Conservation (phyloP, 1,139 yeast genomes). For the Hemisphaericaspora lyxosophila region DNA sequence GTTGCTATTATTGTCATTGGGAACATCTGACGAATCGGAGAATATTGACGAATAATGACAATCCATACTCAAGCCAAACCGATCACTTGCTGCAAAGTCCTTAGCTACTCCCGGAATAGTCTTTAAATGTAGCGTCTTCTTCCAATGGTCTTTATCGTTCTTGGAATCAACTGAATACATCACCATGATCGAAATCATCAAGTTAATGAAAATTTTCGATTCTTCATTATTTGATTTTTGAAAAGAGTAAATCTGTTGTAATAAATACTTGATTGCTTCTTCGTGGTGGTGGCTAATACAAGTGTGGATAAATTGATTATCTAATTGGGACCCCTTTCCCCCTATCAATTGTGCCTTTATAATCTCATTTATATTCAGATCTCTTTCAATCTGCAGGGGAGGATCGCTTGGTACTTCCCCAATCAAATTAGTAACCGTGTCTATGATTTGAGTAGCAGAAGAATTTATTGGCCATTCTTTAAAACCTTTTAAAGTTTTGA, state of each 20-base stretch:
- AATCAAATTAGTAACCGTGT: neutral
- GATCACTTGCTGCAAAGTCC: neutral
- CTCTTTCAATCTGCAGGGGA: slow-evolving; percentile 4
- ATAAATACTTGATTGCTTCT: slow-evolving; percentile 15
- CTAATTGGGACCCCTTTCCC: neutral
- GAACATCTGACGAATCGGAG: slow-evolving; percentile 8
- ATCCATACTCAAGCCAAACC: slow-evolving; percentile 14
- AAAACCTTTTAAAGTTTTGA: slow-evolving; percentile 10
- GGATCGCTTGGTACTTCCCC: slow-evolving; percentile 1
- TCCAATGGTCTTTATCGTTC: slow-evolving; percentile 28
- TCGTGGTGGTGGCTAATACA: slow-evolving; percentile 12
- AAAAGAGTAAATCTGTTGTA: slow-evolving; percentile 21
- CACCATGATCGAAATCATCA: slow-evolving; percentile 24
- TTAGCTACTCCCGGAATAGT: neutral
- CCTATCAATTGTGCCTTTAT: slow-evolving; percentile 6
- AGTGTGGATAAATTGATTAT: slow-evolving; percentile 6
- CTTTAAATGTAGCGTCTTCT: slow-evolving; percentile 11
- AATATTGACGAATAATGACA: slow-evolving; percentile 17
- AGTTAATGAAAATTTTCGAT: slow-evolving; percentile 27
- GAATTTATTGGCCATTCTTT: slow-evolving; percentile 3
- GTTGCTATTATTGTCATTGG: neutral
- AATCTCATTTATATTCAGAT: slow-evolving; percentile 10
- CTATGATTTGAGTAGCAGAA: neutral
- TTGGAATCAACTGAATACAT: slow-evolving; percentile 18
- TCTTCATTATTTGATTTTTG: slow-evolving; percentile 29